Base-by-base conservation (phyloP, 2,329 filamentous ascomycete species). In the Stagonosporopsis vannaccii region DNA sequence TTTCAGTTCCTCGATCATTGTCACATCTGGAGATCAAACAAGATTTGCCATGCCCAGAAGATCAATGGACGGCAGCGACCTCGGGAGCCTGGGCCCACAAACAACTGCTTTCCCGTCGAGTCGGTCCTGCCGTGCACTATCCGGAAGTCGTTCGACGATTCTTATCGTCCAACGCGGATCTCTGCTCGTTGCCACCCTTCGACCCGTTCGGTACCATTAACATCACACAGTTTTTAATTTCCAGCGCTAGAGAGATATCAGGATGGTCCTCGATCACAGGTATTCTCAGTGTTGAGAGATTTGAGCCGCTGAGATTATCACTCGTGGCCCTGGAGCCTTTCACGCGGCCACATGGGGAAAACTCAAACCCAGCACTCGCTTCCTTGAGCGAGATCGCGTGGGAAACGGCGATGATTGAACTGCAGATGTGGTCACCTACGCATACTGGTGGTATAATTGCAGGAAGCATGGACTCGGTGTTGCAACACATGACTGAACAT, bases 181-280 rank as follows among this genome's bases (percentile, higher is more conserved):
- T 61, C 6, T 46, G 37, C 22, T 50, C 52, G 15, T 58, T 67
- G 6, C 60, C 63, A 13, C 52, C 54, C 2, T 63, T 66, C 35
- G 65, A 66, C 30, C 65, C 65, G 20, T 68, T 63, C 25, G 63
- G 61, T 6, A 56, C 59, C 8, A 66, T 68, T 32, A 66, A 68
- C 45, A 61, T 66, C 13, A 65, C 60, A 12, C 65, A 68, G 33
- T 68, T 66, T 36, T 49, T 66, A 15, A 45, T 63, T 8, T 68
- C 63, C 9, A 68, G 65, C 43, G 65, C 65, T 12, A 57, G 65
- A 17, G 65, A 68, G 22, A 56, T 65, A 33, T 68, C 65, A 11
- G 63, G 65, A 13, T 68, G 62, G 63, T 66, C 61, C 3, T 62
- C 63, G 2, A 68, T 68, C 54, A 68, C 65, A 1, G 65, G 63